Base-by-base conservation (phyloP, 139 green algal genomes). In the Micractinium sp. region DNA sequence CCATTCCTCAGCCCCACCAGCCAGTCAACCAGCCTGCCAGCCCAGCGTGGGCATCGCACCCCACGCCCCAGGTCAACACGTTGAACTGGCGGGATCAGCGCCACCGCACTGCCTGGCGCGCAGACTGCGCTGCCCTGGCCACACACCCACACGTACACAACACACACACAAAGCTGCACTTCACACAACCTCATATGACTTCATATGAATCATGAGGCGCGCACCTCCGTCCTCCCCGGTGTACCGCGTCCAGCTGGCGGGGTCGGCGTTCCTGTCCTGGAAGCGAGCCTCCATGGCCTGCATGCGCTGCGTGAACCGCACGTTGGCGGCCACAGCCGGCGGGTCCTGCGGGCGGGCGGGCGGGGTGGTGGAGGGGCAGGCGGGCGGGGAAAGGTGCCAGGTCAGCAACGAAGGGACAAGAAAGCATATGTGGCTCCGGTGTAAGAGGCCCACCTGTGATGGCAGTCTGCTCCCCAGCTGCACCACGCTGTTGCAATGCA, bases 301-400 rank as follows among this genome's bases (percentile, higher is more conserved):
- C 82, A 87, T 87, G 82, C 82, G 82, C 61, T 61, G 25, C 36
- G 78, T 78, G 36, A 87, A 87, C n/a, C 39, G 63, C 3, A 15
- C 15, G 82, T 87, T 87, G 36, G 31, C 22, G 33, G 38, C 36
- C 63, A 38, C 35, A 13, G 82, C 82, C 3, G 82, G 35, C 0
- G 63, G 35, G 63, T 87, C 82, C 82, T 87, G 82, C 63, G 13
- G 1, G n/a, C n/a, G n/a, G n/a, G n/a, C n/a, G n/a, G n/a, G n/a
- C n/a, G n/a, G n/a, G n/a, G n/a, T n/a, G n/a, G n/a, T n/a, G n/a
- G n/a, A n/a, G n/a, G n/a, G n/a, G n/a, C n/a, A n/a, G 79, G n/a
- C 4, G 79, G 79, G 18, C 27, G 47, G 25, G 25, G 16, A 69
- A 35, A 2, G 78, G 25, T 18, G 41, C 1, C 25, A 4, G 31